Conservation (phyloP, 495 filamentous ascomycete species). For the Penicillium fimorum region DNA sequence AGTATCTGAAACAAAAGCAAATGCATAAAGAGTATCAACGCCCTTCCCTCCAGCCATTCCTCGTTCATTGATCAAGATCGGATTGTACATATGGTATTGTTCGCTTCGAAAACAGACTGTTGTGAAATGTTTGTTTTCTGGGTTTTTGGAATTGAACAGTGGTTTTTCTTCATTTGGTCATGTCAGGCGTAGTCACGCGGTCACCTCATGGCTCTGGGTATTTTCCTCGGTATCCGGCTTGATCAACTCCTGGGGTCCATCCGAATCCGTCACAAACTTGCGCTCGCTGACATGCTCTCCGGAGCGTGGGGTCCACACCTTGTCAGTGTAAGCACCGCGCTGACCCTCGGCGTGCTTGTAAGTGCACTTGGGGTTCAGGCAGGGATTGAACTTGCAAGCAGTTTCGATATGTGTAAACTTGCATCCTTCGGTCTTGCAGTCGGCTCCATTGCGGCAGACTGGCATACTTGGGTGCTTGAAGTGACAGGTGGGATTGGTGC, state of each 20-base stretch:
- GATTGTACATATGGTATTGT: conserved; percentile 39
- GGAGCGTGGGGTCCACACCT: conserved; percentile 78
- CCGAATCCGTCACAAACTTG: conserved; percentile 79
- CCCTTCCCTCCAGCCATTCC: conserved; percentile 32
- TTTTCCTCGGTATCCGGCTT: conserved; percentile 56
- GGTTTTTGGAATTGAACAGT: conserved; percentile 7
- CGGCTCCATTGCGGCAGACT: conserved; percentile 88
- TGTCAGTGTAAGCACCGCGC: conserved; percentile 72
- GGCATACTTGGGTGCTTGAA: conserved; percentile 82
- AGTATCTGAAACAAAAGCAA: conserved; percentile 24
- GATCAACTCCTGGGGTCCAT: conserved; percentile 71
- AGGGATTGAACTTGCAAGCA: conserved; percentile 88
- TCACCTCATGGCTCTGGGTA: conserved; percentile 37
- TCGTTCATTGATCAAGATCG: conserved; percentile 26
- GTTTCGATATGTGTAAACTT: conserved; percentile 83
- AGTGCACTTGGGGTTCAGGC: conserved; percentile 76
- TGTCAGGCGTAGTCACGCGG: conserved; percentile 34
- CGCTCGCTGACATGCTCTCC: conserved; percentile 79
- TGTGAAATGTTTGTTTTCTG: neutral
- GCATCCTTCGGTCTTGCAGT: conserved; percentile 80
- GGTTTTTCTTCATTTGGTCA: conserved; percentile 1
- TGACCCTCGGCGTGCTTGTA: conserved; percentile 95
- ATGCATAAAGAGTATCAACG: conserved; percentile 36
- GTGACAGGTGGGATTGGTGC: conserved; percentile 78
- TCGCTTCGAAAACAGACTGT: conserved; percentile 14